Percentiles rank a stretch among this genome's conserved stretches.
These are phyloP conservation scores for Nyssa sinensis DNA, from an alignment of 148 eudicot genomes.

Conservation along the genomic window DNA sequence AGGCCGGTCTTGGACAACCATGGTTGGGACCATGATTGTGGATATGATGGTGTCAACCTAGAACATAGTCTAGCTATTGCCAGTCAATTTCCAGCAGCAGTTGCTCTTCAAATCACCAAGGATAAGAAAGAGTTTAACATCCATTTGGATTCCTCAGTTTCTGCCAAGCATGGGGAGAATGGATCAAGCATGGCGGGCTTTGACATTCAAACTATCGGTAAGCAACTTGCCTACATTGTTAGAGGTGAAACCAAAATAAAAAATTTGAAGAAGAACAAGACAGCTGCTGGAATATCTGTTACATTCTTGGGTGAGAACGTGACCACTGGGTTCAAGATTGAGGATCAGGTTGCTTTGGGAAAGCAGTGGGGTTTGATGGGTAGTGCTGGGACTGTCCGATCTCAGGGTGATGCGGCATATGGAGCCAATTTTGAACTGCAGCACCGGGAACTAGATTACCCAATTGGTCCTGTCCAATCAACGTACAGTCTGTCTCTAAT, in stretches of 20 bases:
- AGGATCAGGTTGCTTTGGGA: slow-evolving; percentile 68
- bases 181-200: slow-evolving; percentile 83
- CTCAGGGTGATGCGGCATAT: slow-evolving; percentile 64
- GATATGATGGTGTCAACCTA: slow-evolving; percentile 93
- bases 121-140: slow-evolving; percentile 89
- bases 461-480: slow-evolving; percentile 59
- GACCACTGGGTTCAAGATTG: slow-evolving; percentile 77
- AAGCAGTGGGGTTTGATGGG: slow-evolving; percentile 73
- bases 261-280: slow-evolving; percentile 67
- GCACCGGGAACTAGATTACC: slow-evolving; percentile 53
- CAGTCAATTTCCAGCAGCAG: slow-evolving; percentile 58
- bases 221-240: slow-evolving; percentile 69
- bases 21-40: slow-evolving; percentile 99
- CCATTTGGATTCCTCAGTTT: slow-evolving; percentile 76
- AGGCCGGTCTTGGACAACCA: slow-evolving; percentile 89
- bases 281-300: slow-evolving; percentile 67
- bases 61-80: slow-evolving; percentile 74
- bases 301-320: slow-evolving; percentile 82
- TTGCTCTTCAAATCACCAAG: slow-evolving; percentile 71
- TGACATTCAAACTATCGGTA: slow-evolving; percentile 82
- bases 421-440: slow-evolving; percentile 67
- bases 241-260: slow-evolving; percentile 79
- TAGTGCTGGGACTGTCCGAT: slow-evolving; percentile 54
- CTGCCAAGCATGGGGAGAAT: slow-evolving; percentile 79
- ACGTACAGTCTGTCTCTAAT: slow-evolving; percentile 51